Conservation (phyloP, 768 basidiomycete species). For the Auriculariales sp. region DNA sequence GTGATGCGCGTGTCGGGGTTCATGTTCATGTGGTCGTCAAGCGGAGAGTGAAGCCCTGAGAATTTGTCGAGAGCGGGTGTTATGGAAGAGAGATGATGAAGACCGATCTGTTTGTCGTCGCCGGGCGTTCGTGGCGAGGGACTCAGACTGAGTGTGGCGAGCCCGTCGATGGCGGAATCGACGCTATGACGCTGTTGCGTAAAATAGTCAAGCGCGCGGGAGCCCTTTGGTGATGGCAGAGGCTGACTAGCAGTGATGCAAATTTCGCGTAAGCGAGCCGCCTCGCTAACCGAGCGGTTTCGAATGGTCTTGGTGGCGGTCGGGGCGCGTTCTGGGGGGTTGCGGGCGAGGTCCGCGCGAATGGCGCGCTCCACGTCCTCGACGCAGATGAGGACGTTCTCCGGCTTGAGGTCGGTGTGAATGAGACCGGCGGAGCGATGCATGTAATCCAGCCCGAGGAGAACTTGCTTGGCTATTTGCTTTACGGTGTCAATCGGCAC, state of each 20-base stretch:
- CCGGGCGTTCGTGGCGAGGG: background rate
- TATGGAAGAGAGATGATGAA: background rate
- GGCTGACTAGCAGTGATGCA: slow-evolving; percentile 1
- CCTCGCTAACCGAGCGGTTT: background rate
- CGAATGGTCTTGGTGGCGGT: background rate
- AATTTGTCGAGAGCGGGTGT: background rate
- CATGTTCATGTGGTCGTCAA: background rate
- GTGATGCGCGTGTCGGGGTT: slow-evolving; percentile 33
- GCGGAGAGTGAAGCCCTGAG: background rate
- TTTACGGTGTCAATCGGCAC: slow-evolving; percentile 21
- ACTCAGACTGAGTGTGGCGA: background rate
- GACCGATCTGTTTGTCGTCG: background rate
- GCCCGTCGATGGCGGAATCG: background rate
- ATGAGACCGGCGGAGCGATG: slow-evolving; percentile 22
- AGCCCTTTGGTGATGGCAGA: slow-evolving; percentile 2
- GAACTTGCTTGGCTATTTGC: slow-evolving; percentile 24
- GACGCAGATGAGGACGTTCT: slow-evolving; percentile 24
- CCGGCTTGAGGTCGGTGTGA: slow-evolving; percentile 23
- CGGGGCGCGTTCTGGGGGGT: background rate
- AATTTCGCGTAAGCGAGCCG: background rate
- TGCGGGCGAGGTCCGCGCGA: background rate
- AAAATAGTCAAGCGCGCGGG: background rate
- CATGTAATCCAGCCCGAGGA: slow-evolving; percentile 23
- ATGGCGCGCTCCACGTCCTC: background rate
- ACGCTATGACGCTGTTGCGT: too few relatives aligned